phyloP scores from a whole-genome alignment of 805 yeast genomes.

The Starmerella gropengiesseri region DNA sequence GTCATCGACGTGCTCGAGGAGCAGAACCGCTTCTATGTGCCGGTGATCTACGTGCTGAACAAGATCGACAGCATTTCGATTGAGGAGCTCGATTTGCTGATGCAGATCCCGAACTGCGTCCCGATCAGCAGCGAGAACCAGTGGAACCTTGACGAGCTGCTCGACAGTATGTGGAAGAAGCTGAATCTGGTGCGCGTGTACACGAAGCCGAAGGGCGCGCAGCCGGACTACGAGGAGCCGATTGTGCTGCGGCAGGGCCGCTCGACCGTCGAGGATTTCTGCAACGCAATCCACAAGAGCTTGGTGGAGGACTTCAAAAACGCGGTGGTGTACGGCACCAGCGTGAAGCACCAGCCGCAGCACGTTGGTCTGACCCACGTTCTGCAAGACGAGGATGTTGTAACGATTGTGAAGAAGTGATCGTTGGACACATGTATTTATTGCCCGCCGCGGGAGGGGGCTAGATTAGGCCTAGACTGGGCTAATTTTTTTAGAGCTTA shows the following conservation, averaged over 20 bases:
- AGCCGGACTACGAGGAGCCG: slow-evolving; percentile 92
- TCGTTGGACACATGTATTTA: not conserved
- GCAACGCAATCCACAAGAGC: slow-evolving; percentile 91
- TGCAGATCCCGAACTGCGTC: slow-evolving; percentile 91
- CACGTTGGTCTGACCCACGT: slow-evolving; percentile 78
- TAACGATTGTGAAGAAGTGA: slow-evolving; percentile 73
- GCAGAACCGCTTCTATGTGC: slow-evolving; percentile 82
- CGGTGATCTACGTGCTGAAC: slow-evolving; percentile 88
- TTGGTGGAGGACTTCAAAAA: slow-evolving; percentile 86
- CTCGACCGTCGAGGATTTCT: slow-evolving; percentile 85
- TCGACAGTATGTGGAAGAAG: slow-evolving; percentile 92
- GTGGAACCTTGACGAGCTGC: slow-evolving; percentile 92
- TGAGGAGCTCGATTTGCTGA: slow-evolving; percentile 81
- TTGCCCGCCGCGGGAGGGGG: no score
- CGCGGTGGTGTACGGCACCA: slow-evolving; percentile 82
- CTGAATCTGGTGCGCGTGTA: slow-evolving; percentile 86
- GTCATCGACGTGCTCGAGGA: slow-evolving; percentile 89
- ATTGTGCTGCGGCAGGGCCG: slow-evolving; percentile 77
- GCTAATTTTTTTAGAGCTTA: no score
- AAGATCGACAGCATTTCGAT: slow-evolving; percentile 91
- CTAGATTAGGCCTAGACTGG: no score
- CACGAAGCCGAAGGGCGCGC: slow-evolving; percentile 89
- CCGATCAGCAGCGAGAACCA: slow-evolving; percentile 93
- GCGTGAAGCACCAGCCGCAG: slow-evolving; percentile 97
- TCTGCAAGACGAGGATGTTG: slow-evolving; percentile 92